Evolutionary conservation across 306 rosid genomes (phyloP), one percentile per base, ranked within the genome.

Genomic region (Pachyrhizus erosus): DNA sequence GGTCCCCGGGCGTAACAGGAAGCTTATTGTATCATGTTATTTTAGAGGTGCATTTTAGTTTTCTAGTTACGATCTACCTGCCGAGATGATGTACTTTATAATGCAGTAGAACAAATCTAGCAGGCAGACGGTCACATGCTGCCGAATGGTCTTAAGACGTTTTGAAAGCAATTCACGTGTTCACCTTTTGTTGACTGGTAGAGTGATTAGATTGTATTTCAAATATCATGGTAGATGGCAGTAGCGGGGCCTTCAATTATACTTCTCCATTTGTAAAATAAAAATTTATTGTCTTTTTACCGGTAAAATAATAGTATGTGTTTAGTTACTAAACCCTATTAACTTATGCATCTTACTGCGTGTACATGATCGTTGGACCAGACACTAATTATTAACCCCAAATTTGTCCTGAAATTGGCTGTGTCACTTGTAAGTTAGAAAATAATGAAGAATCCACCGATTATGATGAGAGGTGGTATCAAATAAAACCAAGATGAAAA

Each of bases 111-210:
- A 31, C 64, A 29, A 49, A 29, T 73, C 11, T 69, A 72, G 61
- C 43, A 48, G 17, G 55, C 57, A 58, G n/a, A n/a, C n/a, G n/a
- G 26, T 58, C 80, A 76, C 80, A 76, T 76, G 42, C n/a, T 75
- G 26, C 6, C 5, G 11, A 24, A 40, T 58, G 57, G 23, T 40
- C 24, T 37, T 21, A 1, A n/a, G n/a, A 74, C 67, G 1, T 18
- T 40, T 39, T 24, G 37, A 57, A 70, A 42, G 70, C 48, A 21
- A 46, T 79, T 79, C 70, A 69, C 60, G 20, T 69, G 46, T 37
- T 31, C 77, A 1, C 43, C 11, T 71, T 49, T 31, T 7, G 13
- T 33, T 73, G 48, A 51, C 78, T 73, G 14, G 2, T 7, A 7
- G 2, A n/a, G 55, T 52, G 54, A 31, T 20, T n/a, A 17, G n/a